Conservation (phyloP, 1,139 yeast species). For the Lodderomyces oxycetoniae region DNA sequence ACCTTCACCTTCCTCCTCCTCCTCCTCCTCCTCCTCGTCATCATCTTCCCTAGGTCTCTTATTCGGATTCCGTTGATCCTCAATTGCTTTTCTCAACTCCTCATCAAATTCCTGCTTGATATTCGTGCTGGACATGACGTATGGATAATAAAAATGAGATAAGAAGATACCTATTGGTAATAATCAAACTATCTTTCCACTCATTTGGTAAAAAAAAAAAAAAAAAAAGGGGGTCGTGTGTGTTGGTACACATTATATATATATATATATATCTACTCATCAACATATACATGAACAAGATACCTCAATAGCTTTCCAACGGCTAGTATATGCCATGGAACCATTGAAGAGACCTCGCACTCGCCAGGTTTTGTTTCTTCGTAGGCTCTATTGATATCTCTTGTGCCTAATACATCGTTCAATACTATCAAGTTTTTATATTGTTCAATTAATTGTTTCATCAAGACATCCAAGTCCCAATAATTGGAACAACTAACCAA, state of each 20-base stretch:
- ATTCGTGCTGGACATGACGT: not conserved
- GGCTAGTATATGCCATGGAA: constrained; percentile 86
- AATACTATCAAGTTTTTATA: constrained; percentile 61
- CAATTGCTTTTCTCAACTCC: constrained; percentile 14
- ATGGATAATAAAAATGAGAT: no score
- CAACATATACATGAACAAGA: constrained; percentile 40
- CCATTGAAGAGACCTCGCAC: constrained; percentile 15
- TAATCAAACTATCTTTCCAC: no score
- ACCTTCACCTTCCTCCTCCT: constrained; percentile 7
- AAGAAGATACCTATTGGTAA: no score
- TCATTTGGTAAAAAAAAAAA: no score
- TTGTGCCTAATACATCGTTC: constrained; percentile 37
- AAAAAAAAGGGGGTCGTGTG: not conserved
- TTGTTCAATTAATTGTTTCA: constrained; percentile 60
- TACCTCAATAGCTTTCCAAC: constrained; percentile 61
- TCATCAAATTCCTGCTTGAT: constrained; percentile 13
- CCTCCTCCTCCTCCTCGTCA: constrained; percentile 2
- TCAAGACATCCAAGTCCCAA: constrained; percentile 50
- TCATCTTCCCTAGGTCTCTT: constrained; percentile 5
- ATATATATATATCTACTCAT: constrained; percentile 17
- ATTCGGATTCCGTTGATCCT: constrained; percentile 4
- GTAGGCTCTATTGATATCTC: constrained; percentile 15
- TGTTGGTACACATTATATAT: not conserved
- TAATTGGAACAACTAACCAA: constrained; percentile 66
- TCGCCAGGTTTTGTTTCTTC: constrained; percentile 8